phyloP scores from a whole-genome alignment of 2,329 filamentous ascomycete genomes.

The Clarireedia homoeocarpa region DNA sequence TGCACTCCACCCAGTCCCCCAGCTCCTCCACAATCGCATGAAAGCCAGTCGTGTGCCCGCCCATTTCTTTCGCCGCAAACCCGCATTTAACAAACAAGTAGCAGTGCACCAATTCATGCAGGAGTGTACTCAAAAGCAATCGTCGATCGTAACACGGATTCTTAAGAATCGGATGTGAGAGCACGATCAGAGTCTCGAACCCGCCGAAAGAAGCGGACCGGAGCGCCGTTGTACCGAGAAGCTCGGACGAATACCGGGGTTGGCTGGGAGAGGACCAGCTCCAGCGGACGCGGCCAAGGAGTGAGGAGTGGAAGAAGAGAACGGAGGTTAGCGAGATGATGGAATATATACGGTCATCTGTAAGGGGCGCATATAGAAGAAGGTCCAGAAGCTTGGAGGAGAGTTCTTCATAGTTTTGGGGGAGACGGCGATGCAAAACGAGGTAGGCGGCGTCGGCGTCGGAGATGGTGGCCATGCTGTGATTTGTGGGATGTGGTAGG shows the following conservation, averaged over 20 bases:
- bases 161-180: slow-evolving; percentile 51
- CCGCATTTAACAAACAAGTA: slow-evolving; percentile 58
- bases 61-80: slow-evolving; percentile 44
- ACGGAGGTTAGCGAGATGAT: slow-evolving; percentile 55
- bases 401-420: slow-evolving; percentile 11
- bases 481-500: neutral
- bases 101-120: slow-evolving; percentile 61
- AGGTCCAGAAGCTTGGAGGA: slow-evolving; percentile 7
- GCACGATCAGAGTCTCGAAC: slow-evolving; percentile 54
- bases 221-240: slow-evolving; percentile 57
- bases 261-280: slow-evolving; percentile 45
- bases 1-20: slow-evolving; percentile 47
- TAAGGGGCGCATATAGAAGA: neutral
- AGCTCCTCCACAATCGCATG: slow-evolving; percentile 50
- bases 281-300: slow-evolving; percentile 52
- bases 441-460: slow-evolving; percentile 19
- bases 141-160: slow-evolving; percentile 45
- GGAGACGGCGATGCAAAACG: slow-evolving; percentile 17
- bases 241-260: slow-evolving; percentile 42
- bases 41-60: slow-evolving; percentile 55
- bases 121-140: slow-evolving; percentile 55
- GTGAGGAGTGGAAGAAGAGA: slow-evolving; percentile 51
- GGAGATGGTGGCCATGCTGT: neutral
- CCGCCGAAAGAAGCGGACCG: slow-evolving; percentile 37
- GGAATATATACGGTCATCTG: slow-evolving; percentile 27